A percentile compares a stretch with the other conserved stretches of the same genome.
Evolutionary conservation across 225 moss, liverwort and hornwort genomes (phyloP).

Genomic region (Pleurozium schreberi): DNA sequence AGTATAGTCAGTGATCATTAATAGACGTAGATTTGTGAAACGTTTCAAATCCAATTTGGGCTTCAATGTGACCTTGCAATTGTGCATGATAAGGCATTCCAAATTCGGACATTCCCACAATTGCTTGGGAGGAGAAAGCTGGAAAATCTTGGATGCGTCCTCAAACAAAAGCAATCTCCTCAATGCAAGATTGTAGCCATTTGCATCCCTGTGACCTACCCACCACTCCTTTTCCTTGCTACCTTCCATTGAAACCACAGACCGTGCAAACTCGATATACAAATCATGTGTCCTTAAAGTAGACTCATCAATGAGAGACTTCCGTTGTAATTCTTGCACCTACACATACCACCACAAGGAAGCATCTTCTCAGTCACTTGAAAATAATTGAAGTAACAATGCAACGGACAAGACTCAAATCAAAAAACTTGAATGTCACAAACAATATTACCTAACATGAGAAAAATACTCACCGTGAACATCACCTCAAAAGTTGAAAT

Average conservation of each 20-base stretch:
- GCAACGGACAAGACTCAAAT: not conserved
- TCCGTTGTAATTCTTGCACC: not conserved
- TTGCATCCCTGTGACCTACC: not conserved
- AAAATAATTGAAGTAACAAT: not conserved
- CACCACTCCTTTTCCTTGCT: not conserved
- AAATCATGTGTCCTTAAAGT: not conserved
- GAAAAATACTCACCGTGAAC: not conserved
- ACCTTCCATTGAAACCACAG: not conserved
- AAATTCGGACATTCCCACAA: not conserved
- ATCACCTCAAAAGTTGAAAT: not conserved
- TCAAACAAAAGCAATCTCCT: not conserved
- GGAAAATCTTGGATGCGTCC: accelerated
- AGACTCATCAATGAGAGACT: not conserved
- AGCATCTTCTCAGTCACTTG: not conserved
- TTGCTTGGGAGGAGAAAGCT: too few species aligned
- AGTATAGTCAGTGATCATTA: too few species aligned
- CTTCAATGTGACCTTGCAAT: accelerated
- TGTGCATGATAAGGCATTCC: not conserved
- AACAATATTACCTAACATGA: not conserved
- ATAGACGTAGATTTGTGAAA: accelerated
- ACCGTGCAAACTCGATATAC: not conserved
- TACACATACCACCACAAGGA: not conserved
- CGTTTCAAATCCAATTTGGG: not conserved
- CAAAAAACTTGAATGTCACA: accelerated
- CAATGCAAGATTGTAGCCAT: not conserved